Evolutionary conservation across 2,329 filamentous ascomycete species (phyloP).

Genomic region (Verticillium isaacii): DNA sequence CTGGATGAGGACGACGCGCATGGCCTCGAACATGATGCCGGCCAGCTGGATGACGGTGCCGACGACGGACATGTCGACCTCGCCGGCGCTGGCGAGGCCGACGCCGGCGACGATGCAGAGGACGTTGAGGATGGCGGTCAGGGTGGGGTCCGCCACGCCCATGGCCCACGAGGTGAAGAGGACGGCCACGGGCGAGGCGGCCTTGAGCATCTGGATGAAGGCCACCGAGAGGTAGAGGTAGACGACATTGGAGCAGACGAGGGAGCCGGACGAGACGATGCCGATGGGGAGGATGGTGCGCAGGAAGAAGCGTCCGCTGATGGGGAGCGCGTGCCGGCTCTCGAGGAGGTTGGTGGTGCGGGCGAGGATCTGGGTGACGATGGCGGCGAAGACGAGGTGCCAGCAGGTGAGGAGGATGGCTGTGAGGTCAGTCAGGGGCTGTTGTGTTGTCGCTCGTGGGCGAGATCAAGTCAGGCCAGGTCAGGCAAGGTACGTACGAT

Average conservation of each 20-base stretch:
- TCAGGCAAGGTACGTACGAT: slow-evolving; percentile 6
- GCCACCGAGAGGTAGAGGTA: slow-evolving; percentile 92
- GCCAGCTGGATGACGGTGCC: slow-evolving; percentile 75
- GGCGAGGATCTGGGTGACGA: slow-evolving; percentile 90
- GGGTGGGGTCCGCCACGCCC: slow-evolving; percentile 75
- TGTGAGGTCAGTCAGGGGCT: not conserved
- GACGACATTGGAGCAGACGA: slow-evolving; percentile 93
- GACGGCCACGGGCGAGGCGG: slow-evolving; percentile 83
- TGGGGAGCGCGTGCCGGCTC: slow-evolving; percentile 90
- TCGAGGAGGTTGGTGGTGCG: slow-evolving; percentile 85
- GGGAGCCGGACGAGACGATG: slow-evolving; percentile 87
- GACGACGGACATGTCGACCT: slow-evolving; percentile 83
- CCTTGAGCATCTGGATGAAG: slow-evolving; percentile 99
- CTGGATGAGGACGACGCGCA: slow-evolving; percentile 79
- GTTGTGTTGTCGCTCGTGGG: too few relatives aligned
- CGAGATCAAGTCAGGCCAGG: not conserved
- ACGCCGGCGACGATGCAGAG: slow-evolving; percentile 92
- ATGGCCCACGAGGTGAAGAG: slow-evolving; percentile 84
- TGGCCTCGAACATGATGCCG: slow-evolving; percentile 75
- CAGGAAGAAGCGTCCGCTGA: slow-evolving; percentile 90
- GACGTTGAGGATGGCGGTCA: slow-evolving; percentile 86
- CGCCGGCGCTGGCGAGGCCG: slow-evolving; percentile 86
- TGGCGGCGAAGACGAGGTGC: slow-evolving; percentile 85
- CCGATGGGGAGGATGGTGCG: slow-evolving; percentile 92
- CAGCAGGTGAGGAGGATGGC: slow-evolving; percentile 85